These are phyloP conservation scores for Nakazawaea laoshanensis DNA, from an alignment of 805 yeast species.

Conservation along the genomic window DNA sequence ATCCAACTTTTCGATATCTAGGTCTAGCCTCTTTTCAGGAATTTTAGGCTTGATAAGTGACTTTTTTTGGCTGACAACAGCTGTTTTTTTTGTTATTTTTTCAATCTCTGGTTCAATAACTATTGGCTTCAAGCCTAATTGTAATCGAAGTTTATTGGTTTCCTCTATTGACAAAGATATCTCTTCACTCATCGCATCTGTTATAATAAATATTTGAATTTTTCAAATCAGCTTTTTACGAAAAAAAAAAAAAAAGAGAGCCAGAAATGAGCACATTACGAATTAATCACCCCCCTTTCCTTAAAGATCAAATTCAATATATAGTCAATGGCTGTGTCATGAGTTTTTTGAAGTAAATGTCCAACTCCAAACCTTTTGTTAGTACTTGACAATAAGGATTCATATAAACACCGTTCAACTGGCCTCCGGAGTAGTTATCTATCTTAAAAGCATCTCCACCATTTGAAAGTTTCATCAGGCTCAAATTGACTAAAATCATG, in stretches of 20 bases:
- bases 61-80: background rate
- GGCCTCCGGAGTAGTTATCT: slow-evolving; percentile 30
- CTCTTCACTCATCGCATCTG: slow-evolving; percentile 8
- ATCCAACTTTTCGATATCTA: slow-evolving; percentile 19
- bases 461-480: slow-evolving; percentile 20
- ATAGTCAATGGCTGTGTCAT: background rate
- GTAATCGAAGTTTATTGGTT: slow-evolving; percentile 43
- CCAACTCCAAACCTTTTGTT: slow-evolving; percentile 27
- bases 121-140: slow-evolving; percentile 47
- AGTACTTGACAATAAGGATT: slow-evolving; percentile 28
- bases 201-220: slow-evolving; percentile 8
- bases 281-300: no score
- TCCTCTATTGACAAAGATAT: slow-evolving; percentile 36
- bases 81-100: no score
- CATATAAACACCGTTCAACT: slow-evolving; percentile 24
- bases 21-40: background rate
- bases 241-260: background rate
- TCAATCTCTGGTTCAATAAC: slow-evolving; percentile 15
- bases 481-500: slow-evolving; percentile 31
- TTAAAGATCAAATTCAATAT: background rate
- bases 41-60: background rate
- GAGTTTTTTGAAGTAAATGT: slow-evolving; percentile 7
- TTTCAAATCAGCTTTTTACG: no score
- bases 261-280: background rate
- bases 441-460: slow-evolving; percentile 22